These are phyloP conservation scores for Ceratobasidium sp. DNA, from an alignment of 1,284 basidiomycete species.

Conservation along the genomic window DNA sequence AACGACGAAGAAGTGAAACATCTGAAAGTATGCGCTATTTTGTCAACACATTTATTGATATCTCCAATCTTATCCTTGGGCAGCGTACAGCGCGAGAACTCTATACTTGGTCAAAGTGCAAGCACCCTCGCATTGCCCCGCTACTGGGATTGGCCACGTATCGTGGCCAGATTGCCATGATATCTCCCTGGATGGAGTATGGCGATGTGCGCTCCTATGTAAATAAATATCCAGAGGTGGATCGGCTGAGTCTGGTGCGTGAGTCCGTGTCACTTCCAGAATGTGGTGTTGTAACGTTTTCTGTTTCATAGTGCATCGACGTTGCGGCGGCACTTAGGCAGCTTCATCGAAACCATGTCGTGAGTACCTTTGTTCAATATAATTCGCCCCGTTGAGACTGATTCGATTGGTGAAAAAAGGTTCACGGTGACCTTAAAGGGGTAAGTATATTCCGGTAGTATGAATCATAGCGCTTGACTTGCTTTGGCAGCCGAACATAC, in stretches of 20 bases:
- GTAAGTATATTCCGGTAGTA: too few species aligned
- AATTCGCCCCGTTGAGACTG: background rate
- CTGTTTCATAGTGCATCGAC: background rate
- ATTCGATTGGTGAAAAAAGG: background rate
- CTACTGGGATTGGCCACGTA: background rate
- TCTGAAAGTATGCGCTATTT: background rate
- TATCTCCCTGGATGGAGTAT: background rate
- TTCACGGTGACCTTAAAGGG: conserved; percentile 9
- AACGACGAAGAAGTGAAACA: background rate
- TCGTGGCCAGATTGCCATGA: background rate
- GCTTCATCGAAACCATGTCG: background rate
- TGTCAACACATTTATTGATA: background rate
- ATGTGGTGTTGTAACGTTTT: background rate
- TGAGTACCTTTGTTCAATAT: background rate
- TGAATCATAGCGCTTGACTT: too few species aligned
- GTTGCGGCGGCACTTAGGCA: background rate
- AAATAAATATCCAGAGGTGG: background rate
- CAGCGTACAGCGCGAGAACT: background rate
- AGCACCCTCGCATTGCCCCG: background rate
- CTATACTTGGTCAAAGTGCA: conserved; percentile 1
- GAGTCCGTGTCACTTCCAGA: too few species aligned
- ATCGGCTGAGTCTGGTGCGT: background rate
- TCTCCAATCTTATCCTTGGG: background rate
- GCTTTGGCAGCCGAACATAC: background rate
- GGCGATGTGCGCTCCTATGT: background rate